Evolutionary conservation across 2,329 filamentous ascomycete species (phyloP).

Genomic region (Trichophyton verrucosum): DNA sequence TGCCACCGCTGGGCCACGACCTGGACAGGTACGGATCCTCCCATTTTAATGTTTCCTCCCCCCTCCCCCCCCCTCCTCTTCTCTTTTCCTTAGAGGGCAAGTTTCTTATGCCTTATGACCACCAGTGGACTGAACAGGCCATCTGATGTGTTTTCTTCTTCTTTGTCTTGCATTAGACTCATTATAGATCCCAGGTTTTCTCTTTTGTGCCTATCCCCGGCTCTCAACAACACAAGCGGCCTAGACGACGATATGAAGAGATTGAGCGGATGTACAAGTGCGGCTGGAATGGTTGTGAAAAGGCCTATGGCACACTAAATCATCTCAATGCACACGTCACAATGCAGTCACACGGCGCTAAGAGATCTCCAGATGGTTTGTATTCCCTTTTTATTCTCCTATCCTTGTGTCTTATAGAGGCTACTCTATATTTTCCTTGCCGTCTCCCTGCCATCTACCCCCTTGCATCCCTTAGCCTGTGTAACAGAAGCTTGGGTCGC

Average conservation of each 20-base stretch:
- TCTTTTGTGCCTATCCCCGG: slow-evolving; percentile 96
- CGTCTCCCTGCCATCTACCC: slow-evolving; percentile 21
- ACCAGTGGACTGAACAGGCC: slow-evolving; percentile 15
- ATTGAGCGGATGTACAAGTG: slow-evolving; percentile 99
- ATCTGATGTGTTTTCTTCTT: slow-evolving; percentile 13
- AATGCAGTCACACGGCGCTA: slow-evolving; percentile 92
- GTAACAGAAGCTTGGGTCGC: slow-evolving; percentile 38
- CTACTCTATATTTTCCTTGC: not conserved
- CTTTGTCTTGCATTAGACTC: slow-evolving; percentile 20
- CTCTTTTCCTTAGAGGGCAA: not conserved
- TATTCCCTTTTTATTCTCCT: slow-evolving; percentile 12
- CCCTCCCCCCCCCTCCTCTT: not conserved
- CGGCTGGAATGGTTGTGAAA: slow-evolving; percentile 96
- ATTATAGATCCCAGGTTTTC: slow-evolving; percentile 65
- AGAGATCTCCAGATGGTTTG: slow-evolving; percentile 94
- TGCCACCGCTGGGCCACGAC: slow-evolving; percentile 48
- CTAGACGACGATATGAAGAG: slow-evolving; percentile 85
- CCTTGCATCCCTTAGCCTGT: slow-evolving; percentile 28
- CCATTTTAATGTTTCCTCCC: not conserved
- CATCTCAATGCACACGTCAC: slow-evolving; percentile 97
- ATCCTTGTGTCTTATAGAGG: not conserved
- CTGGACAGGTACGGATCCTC: slow-evolving; percentile 47
- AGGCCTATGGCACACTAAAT: slow-evolving; percentile 94
- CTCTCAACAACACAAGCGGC: slow-evolving; percentile 92
- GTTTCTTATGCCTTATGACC: slow-evolving; percentile 4